Evolutionary conservation across 2,329 filamentous ascomycete genomes (phyloP), one percentile per base, ranked within the genome.

Genomic region (Byssochlamys sp.): DNA sequence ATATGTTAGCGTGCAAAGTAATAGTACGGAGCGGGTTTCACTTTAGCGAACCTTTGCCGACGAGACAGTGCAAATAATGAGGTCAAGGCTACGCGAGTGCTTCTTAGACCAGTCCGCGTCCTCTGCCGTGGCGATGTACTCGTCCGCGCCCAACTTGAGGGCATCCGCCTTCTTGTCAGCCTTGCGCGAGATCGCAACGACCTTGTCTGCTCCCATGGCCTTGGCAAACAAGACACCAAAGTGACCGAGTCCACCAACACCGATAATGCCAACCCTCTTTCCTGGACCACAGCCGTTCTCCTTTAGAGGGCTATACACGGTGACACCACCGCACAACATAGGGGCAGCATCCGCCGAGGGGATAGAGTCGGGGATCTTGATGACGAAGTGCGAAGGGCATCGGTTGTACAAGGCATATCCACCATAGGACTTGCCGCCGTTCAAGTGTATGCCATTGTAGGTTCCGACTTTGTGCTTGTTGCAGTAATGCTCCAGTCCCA

Each of bases 241-340:
- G 67, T 92, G 87, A 0, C 88, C 88, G 11, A 53, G 74, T 1
- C 88, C 88, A 24, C 89, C 88, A 12, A 91, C 76, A 24, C 88
- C 88, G 26, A 90, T 79, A 54, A 92, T 83, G 0, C 84, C 89
- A 1, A 92, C 86, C 4, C 75, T 78, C 72, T 88, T 89, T 3
- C 88, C 88, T 0, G 87, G 86, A 0, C 89, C 88, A 51, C 84
- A 81, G 6, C 81, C 82, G 45, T 88, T 85, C 27, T 85, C 79
- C 59, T 82, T 83, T 3, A 94, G 74, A 0, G 89, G 89, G 1
- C 81, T 81, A 69, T 83, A 94, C 0, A 86, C 81, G 0, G 90
- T 94, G 55, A 91, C 80, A 14, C 90, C 89, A 10, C 85, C 89
- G 65, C 89, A 94, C 53, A 94, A 78, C 79, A 94, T 87, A 0